phyloP scores from a whole-genome alignment of 2,329 filamentous ascomycete genomes.

The Fusarium aywerte region DNA sequence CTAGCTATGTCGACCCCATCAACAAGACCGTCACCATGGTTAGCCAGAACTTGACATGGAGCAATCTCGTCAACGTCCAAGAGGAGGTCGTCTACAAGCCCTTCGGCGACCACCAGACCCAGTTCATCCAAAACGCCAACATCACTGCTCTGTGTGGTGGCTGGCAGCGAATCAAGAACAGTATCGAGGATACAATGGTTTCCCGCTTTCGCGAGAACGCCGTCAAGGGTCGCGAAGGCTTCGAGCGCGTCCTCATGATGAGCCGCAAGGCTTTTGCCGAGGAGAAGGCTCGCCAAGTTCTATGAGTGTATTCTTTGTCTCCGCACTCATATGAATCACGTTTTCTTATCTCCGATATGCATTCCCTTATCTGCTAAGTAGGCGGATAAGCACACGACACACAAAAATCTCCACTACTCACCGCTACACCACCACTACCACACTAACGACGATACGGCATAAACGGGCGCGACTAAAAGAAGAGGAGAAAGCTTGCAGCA shows the following conservation, averaged over 20 bases:
- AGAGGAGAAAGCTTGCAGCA: slow-evolving; percentile 38
- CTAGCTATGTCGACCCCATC: slow-evolving; percentile 89
- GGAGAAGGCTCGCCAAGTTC: slow-evolving; percentile 72
- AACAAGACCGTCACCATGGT: slow-evolving; percentile 94
- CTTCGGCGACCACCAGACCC: slow-evolving; percentile 67
- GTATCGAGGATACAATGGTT: slow-evolving; percentile 91
- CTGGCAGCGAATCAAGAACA: slow-evolving; percentile 97
- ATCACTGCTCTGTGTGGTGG: slow-evolving; percentile 95
- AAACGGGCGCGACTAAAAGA: slow-evolving; percentile 39
- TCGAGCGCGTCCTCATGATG: slow-evolving; percentile 94
- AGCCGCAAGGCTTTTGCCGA: slow-evolving; percentile 91
- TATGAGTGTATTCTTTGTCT: slow-evolving; percentile 25
- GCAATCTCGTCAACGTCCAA: slow-evolving; percentile 88
- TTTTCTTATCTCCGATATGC: slow-evolving; percentile 11
- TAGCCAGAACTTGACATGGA: slow-evolving; percentile 92
- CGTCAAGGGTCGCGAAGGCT: slow-evolving; percentile 88
- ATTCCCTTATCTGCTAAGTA: slow-evolving; percentile 18
- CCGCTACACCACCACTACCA: slow-evolving; percentile 20
- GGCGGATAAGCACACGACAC: slow-evolving; percentile 23
- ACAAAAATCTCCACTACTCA: slow-evolving; percentile 42
- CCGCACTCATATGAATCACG: slow-evolving; percentile 3
- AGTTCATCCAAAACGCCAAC: slow-evolving; percentile 88
- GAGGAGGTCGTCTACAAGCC: slow-evolving; percentile 92
- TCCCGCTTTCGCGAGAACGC: slow-evolving; percentile 93
- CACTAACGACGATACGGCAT: slow-evolving; percentile 41